Evolutionary conservation across 2,329 filamentous ascomycete genomes (phyloP), one percentile per base, ranked within the genome.

Genomic region (Ceratocystis papillata): DNA sequence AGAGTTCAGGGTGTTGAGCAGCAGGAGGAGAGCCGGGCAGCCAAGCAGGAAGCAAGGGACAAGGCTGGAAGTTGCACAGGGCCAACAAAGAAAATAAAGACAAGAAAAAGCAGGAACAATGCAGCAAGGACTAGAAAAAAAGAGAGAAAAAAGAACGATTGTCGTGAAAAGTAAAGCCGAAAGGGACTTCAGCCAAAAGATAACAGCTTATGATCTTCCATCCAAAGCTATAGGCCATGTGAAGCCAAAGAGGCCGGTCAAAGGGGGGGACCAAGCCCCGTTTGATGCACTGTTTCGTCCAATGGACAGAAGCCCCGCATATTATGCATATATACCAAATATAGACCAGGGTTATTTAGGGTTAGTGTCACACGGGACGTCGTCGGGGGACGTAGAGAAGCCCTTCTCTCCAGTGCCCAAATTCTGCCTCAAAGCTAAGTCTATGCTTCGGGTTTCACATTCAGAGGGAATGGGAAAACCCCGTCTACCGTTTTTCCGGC

Each of bases 281-380:
- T 59, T 59, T 59, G 55, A 37, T 59, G 55, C 55, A 59, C 55
- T 37, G 55, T 59, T 33, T 59, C 28, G 55, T 30, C 10, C 55
- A 59, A 59, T 59, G 55, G 55, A 37, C n/a, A n/a, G 6, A 25
- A 30, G 55, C 55, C 55, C 55, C 55, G 28, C 55, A 59, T 25
- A 59, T 59, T 59, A 59, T 59, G 55, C 55, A 59, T 5, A 20
- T 59, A 37, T 59, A 4, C 28, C 28, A 59, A 37, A 37, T 20
- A 59, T 59, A 59, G 15, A 7, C 0, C 10, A 37, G 55, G 25
- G 28, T 7, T n/a, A 0, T 0, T 0, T 15, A 55, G 46, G 17
- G 46, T 48, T 48, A 20, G 1, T 2, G 5, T 48, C 37, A 41
- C 37, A 15, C 37, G 4, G 2, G 37, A 41, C 10, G 37, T 41